phyloP scores from a whole-genome alignment of 805 yeast genomes.

The Metschnikowia kofuensis region DNA sequence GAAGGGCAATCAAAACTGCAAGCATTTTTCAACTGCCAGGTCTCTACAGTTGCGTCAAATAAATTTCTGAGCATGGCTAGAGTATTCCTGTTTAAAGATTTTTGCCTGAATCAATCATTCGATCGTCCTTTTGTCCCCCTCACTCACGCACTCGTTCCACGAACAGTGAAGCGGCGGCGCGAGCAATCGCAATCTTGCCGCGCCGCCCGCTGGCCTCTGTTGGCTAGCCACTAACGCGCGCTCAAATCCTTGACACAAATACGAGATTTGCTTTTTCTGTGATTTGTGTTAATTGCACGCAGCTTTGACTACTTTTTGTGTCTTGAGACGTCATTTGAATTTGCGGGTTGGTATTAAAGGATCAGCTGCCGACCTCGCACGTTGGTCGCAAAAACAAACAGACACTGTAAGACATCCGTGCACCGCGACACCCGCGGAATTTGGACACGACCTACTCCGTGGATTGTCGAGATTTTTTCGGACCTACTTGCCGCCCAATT shows the following conservation, averaged over 20 bases:
- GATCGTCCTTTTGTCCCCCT: background rate
- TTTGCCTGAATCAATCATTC: too few species aligned
- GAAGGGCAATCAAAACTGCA: too few species aligned
- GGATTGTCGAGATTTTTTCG: slow-evolving; percentile 19
- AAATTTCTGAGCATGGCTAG: too few species aligned
- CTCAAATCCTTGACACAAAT: too few species aligned
- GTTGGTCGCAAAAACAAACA: slow-evolving; percentile 6
- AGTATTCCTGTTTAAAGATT: too few species aligned
- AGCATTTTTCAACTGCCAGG: too few species aligned
- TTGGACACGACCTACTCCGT: slow-evolving; percentile 20
- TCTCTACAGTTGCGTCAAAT: too few species aligned
- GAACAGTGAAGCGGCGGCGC: background rate
- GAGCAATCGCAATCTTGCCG: slow-evolving; percentile 9
- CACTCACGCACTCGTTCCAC: background rate
- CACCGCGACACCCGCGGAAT: slow-evolving; percentile 19
- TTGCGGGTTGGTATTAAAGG: background rate
- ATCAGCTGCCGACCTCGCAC: slow-evolving; percentile 8
- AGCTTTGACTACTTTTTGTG: too few species aligned
- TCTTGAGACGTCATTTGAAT: too few species aligned
- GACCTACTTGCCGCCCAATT: background rate
- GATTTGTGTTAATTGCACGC: too few species aligned
- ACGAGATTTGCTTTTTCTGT: too few species aligned
- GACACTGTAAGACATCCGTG: slow-evolving; percentile 16
- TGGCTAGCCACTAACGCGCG: too few species aligned
- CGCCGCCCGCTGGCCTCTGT: slow-evolving; percentile 1